phyloP scores from a whole-genome alignment of 768 basidiomycete species.

The Astraeus odoratus region DNA sequence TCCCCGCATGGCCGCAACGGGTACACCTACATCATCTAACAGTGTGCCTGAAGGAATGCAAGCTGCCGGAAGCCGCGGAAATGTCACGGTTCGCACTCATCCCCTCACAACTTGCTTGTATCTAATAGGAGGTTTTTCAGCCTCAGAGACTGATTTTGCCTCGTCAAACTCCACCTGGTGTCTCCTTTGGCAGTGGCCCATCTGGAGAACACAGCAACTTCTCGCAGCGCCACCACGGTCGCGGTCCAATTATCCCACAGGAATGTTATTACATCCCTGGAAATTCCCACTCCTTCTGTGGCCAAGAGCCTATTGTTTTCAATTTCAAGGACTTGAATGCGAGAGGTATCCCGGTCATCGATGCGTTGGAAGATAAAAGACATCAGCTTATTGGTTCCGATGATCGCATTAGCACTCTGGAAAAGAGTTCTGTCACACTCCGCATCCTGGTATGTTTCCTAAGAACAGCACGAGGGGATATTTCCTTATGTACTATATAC shows the following conservation, averaged over 20 bases:
- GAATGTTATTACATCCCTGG: constrained; percentile 14
- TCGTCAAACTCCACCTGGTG: neutral
- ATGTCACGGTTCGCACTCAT: neutral
- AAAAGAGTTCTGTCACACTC: constrained; percentile 70
- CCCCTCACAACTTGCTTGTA: neutral
- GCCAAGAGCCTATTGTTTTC: constrained; percentile 53
- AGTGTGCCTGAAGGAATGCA: no score
- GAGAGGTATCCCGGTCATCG: constrained; percentile 53
- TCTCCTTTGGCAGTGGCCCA: no score
- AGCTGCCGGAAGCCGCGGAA: no score
- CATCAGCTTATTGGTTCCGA: constrained; percentile 48
- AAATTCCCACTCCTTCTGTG: constrained; percentile 1
- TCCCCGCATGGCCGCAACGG: no score
- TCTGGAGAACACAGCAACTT: no score
- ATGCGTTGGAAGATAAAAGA: constrained; percentile 53
- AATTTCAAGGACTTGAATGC: constrained; percentile 44
- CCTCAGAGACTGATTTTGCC: neutral
- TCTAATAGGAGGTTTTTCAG: neutral
- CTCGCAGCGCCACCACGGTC: no score
- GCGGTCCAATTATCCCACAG: constrained; percentile 21
- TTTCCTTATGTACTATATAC: constrained; percentile 4
- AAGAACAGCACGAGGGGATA: neutral
- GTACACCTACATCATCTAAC: no score
- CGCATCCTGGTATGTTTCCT: constrained; percentile 52
- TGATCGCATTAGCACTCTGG: constrained; percentile 49